Base-by-base conservation (phyloP, 176 grass and related monocot genomes). In the Otatea glauca region DNA sequence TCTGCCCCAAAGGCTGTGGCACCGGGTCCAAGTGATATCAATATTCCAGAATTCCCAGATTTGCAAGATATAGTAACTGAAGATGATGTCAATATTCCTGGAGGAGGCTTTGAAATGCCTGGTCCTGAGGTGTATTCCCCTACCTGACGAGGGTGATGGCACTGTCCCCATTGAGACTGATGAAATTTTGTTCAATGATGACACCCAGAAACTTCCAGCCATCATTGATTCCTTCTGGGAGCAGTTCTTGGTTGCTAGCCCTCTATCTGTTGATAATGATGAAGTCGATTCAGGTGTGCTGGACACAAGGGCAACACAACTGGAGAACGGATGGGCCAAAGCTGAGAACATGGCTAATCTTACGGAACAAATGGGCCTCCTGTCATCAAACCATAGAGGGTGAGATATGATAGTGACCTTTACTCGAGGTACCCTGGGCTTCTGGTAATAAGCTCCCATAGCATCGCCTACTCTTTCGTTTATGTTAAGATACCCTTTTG, bases 151-250 rank as follows among this genome's bases (percentile, higher is more conserved):
- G 35, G 84, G 70, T 1, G 88, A 91, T 37, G 93, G 91, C 21
- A 69, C 83, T 76, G 59, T 92, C 13, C 93, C 86, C 23, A 88
- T 99, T 13, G 93, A 94, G 71, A 94, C 91, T 21, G 93, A 96
- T 75, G 87, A 92, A 44, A 82, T 89, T 45, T 63, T 91, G 43
- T 90, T 63, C 56, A 77, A 63, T 11, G 91, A 99, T 42, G 85
- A 86, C 48, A 87, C 85, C 13, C 63, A 85, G 79, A 90, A 90
- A 80, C 93, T 99, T 75, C 93, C 96, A 37, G 96, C 61, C 47
- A 99, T 99, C 41, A 91, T 92, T 7, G 93, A 99, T 81, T 70
- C 88, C 41, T 99, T 99, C 83, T 99, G 93, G 96, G 96, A 99
- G 81, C 93, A 99, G 73, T 96, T 99, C 80, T 74, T 99, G 59